Percentiles rank a stretch among this genome's conserved stretches.
phyloP scores from a whole-genome alignment of 305 asterid species.

The Ilex paraguariensis region DNA sequence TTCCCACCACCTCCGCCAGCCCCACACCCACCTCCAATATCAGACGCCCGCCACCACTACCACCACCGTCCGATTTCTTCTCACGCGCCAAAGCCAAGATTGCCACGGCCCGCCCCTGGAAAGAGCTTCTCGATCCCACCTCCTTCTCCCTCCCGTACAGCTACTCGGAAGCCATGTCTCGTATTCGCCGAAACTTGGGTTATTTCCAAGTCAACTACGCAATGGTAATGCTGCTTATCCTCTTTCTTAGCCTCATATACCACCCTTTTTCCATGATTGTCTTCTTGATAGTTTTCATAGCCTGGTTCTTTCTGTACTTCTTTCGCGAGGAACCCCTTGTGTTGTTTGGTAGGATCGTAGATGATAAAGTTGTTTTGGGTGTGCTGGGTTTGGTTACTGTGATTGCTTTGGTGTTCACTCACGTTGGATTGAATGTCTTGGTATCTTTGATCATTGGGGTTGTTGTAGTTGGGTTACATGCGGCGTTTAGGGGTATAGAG shows the following conservation, averaged over 20 bases:
- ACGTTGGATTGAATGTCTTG: constrained; percentile 64
- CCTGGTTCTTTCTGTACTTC: constrained; percentile 55
- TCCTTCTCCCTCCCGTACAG: constrained; percentile 45
- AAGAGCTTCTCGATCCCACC: constrained; percentile 57
- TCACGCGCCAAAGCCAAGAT: constrained; percentile 34
- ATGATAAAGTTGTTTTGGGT: constrained; percentile 47
- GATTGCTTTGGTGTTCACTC: constrained; percentile 42
- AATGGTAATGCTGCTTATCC: constrained; percentile 30
- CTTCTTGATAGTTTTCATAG: constrained; percentile 35
- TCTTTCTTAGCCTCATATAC: constrained; percentile 63
- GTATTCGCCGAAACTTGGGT: constrained; percentile 41
- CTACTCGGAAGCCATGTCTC: constrained; percentile 35
- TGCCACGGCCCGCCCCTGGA: constrained; percentile 72
- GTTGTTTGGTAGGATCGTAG: constrained; percentile 45
- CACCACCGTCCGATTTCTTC: constrained; percentile 5
- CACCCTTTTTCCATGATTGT: constrained; percentile 69
- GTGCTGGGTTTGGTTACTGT: constrained; percentile 43
- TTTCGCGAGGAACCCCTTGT: constrained; percentile 56
- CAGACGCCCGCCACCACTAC: background rate
- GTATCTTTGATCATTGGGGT: constrained; percentile 40
- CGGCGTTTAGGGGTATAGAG: constrained; percentile 55
- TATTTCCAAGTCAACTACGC: constrained; percentile 74
- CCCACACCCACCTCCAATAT: background rate
- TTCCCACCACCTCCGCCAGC: background rate
- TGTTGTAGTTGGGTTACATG: constrained; percentile 44